Percentiles rank a stretch among this genome's conserved stretches.
phyloP scores from a whole-genome alignment of 2,329 filamentous ascomycete genomes.

The Chrysosporium queenslandicum region DNA sequence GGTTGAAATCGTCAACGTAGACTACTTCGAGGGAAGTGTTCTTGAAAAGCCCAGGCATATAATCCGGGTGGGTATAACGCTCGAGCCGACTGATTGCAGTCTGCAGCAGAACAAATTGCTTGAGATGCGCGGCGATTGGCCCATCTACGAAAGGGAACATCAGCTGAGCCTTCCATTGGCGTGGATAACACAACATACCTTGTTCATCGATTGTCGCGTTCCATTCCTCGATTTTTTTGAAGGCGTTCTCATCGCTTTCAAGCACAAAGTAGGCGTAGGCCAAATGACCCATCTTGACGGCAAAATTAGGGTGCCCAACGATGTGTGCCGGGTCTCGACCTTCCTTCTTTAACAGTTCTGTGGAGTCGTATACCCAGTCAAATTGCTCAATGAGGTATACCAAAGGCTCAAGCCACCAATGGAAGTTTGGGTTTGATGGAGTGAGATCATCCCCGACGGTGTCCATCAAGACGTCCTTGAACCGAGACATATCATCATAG shows the following conservation, averaged over 20 bases:
- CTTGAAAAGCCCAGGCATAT: not conserved
- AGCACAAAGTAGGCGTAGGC: not conserved
- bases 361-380: slow-evolving; percentile 3
- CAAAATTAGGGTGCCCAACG: not conserved
- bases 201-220: not conserved
- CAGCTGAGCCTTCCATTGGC: not conserved
- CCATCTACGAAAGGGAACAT: not conserved
- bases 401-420: slow-evolving; percentile 5
- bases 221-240: slow-evolving; percentile 5
- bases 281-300: not conserved
- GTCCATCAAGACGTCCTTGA: not conserved
- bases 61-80: not conserved
- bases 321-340: not conserved
- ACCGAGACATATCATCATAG: not conserved
- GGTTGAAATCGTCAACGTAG: slow-evolving; percentile 2
- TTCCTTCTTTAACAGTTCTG: not conserved
- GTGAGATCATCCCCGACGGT: not conserved
- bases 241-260: not conserved
- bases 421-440: not conserved
- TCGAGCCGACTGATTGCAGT: not conserved
- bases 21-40: slow-evolving; percentile 3
- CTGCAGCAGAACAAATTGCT: slow-evolving; percentile 4
- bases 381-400: slow-evolving; percentile 5
- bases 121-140: slow-evolving; percentile 1
- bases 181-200: not conserved